Percentiles rank a stretch among this genome's conserved stretches.
Conservation (phyloP, 768 basidiomycete species). For the Mycena metata region DNA sequence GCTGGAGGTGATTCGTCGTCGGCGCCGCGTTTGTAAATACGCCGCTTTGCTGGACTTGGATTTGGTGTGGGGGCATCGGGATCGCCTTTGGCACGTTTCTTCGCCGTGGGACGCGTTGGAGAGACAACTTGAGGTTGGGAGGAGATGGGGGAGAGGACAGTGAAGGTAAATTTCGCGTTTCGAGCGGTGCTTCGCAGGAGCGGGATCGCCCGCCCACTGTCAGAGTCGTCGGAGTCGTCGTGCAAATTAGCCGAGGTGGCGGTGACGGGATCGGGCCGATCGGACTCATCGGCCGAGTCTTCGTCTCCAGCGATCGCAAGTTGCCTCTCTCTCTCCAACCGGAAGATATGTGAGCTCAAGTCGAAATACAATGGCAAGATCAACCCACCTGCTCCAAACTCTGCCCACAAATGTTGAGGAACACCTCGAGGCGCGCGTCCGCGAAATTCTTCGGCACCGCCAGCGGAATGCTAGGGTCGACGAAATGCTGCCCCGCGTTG, state of each 20-base stretch:
- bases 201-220: background rate
- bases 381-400: constrained; percentile 14
- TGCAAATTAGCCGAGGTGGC: background rate
- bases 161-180: constrained; percentile 9
- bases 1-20: too few relatives aligned
- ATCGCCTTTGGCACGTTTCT: constrained; percentile 14
- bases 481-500: constrained; percentile 16
- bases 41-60: constrained; percentile 4
- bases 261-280: background rate
- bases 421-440: background rate
- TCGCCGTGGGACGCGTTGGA: background rate
- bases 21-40: constrained; percentile 11
- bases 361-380: too few relatives aligned
- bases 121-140: too few relatives aligned
- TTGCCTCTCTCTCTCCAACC: background rate
- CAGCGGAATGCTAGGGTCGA: too few relatives aligned
- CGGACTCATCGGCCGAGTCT: constrained; percentile 6
- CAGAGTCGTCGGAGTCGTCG: background rate
- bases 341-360: too few relatives aligned
- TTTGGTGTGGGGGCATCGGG: constrained; percentile 1
- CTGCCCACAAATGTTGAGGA: background rate
- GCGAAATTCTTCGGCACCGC: background rate
- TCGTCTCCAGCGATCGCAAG: constrained; percentile 12
- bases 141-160: background rate
- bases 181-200: background rate